A percentile compares a stretch with the other conserved stretches of the same genome.
phyloP scores from a whole-genome alignment of 371 early-diverging fungal species.

The Mucor velutinosus region DNA sequence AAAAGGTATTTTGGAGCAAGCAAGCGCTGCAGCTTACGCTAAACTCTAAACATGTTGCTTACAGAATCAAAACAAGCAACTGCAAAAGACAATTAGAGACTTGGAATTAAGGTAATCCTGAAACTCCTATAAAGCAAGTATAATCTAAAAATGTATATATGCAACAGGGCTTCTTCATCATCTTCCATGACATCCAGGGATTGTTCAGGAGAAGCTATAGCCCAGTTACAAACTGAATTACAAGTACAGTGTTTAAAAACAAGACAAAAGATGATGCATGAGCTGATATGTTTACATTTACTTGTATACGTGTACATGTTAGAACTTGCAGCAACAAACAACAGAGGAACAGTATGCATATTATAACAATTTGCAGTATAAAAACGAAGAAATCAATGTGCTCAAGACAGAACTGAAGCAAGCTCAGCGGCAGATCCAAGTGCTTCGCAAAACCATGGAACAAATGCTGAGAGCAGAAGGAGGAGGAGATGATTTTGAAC shows the following conservation, averaged over 20 bases:
- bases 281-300: background rate
- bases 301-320: background rate
- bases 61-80: slow-evolving; percentile 26
- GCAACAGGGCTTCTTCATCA: background rate
- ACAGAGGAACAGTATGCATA: slow-evolving; percentile 13
- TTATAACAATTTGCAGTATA: slow-evolving; percentile 11
- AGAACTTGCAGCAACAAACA: slow-evolving; percentile 8
- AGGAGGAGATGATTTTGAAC: slow-evolving; percentile 11
- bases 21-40: background rate
- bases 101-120: background rate
- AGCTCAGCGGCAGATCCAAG: slow-evolving; percentile 34
- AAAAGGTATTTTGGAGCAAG: slow-evolving; percentile 20
- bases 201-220: background rate
- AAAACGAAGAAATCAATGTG: slow-evolving; percentile 23
- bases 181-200: background rate
- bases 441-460: slow-evolving; percentile 43
- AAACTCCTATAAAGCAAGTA: background rate
- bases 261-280: background rate
- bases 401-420: slow-evolving; percentile 27
- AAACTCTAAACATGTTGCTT: background rate
- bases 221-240: slow-evolving; percentile 1
- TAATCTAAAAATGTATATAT: background rate
- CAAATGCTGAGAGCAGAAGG: slow-evolving; percentile 38
- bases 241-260: background rate
- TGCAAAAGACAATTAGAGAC: slow-evolving; percentile 23